Percentiles rank a stretch among this genome's conserved stretches.
Evolutionary conservation across 176 grass and related monocot genomes (phyloP).

Genomic region (Neostapfia colusana): DNA sequence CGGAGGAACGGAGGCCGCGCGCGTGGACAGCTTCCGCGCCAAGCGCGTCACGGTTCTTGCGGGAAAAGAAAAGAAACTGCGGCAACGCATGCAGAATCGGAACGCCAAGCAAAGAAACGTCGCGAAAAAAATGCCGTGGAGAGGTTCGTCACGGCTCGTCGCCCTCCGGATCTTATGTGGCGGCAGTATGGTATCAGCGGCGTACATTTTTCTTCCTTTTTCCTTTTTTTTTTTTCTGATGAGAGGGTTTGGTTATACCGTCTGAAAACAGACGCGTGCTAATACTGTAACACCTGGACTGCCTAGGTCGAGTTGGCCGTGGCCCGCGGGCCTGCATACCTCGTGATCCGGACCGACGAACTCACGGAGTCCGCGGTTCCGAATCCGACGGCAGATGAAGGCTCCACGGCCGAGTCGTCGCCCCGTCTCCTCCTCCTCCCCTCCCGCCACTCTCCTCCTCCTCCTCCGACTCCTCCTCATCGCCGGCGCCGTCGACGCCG

Average conservation of each 20-base stretch:
- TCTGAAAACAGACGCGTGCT: too few relatives aligned
- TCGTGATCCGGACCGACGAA: conserved; percentile 2
- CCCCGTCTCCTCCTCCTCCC: conserved; percentile 38
- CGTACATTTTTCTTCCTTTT: too few relatives aligned
- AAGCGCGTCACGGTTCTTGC: conserved; percentile 11
- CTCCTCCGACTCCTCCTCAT: conserved; percentile 46
- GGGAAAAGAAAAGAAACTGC: conserved; percentile 10
- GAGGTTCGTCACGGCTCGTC: background rate
- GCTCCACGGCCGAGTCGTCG: conserved; percentile 33
- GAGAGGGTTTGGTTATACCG: too few relatives aligned
- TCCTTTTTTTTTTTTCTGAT: too few relatives aligned
- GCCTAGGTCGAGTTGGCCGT: background rate
- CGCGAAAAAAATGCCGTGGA: background rate
- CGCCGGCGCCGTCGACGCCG: conserved; percentile 27
- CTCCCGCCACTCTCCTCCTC: conserved; percentile 48
- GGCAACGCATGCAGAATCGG: background rate
- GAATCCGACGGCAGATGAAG: conserved; percentile 41
- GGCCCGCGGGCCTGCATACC: background rate
- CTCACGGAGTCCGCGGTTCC: background rate
- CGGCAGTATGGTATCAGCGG: too few relatives aligned
- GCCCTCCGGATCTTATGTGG: background rate
- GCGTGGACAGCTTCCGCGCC: conserved; percentile 16
- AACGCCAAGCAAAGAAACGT: background rate
- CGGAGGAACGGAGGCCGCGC: background rate
- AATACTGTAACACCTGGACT: too few relatives aligned